Evolutionary conservation across 1,284 basidiomycete genomes (phyloP).

Genomic region (Singerocomus inundabilis): DNA sequence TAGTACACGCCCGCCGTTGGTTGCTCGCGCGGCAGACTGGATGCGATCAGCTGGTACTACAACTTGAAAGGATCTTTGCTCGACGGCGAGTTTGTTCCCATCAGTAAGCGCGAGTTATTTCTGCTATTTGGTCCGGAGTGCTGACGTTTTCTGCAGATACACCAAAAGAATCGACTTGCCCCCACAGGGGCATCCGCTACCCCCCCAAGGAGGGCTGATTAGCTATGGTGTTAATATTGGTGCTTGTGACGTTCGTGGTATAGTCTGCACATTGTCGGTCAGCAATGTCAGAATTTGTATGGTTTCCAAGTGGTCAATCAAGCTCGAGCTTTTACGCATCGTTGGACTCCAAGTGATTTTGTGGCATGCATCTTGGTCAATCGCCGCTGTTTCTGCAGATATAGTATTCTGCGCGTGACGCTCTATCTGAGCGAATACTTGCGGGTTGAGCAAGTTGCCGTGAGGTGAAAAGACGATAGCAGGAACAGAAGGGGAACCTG

Average conservation of each 20-base stretch:
- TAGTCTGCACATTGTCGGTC: not conserved
- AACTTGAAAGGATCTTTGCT: slow-evolving; percentile 64
- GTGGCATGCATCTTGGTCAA: too few species aligned
- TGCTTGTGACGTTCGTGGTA: not conserved
- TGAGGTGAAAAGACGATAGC: too few species aligned
- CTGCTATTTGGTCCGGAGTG: not conserved
- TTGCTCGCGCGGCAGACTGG: slow-evolving; percentile 50
- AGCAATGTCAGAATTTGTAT: not conserved
- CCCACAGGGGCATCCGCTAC: slow-evolving; percentile 13
- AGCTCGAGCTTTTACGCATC: too few species aligned
- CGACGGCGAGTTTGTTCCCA: slow-evolving; percentile 61
- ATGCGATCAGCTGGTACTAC: slow-evolving; percentile 65
- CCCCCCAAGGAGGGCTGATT: slow-evolving; percentile 15
- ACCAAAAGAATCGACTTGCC: slow-evolving; percentile 34
- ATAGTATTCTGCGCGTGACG: too few species aligned
- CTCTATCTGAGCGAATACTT: too few species aligned
- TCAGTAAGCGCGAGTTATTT: slow-evolving; percentile 40
- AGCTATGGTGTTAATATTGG: too few species aligned
- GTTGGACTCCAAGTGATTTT: too few species aligned
- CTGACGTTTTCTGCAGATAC: slow-evolving; percentile 44
- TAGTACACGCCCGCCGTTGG: slow-evolving; percentile 57
- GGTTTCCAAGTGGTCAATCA: too few species aligned
- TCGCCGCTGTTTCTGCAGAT: too few species aligned
- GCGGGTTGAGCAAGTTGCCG: too few species aligned
- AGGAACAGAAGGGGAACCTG: too few species aligned